Percentiles rank a stretch among this genome's conserved stretches.
These are phyloP conservation scores for Neurospora sp. DNA, from an alignment of 495 filamentous ascomycete species.

Conservation along the genomic window DNA sequence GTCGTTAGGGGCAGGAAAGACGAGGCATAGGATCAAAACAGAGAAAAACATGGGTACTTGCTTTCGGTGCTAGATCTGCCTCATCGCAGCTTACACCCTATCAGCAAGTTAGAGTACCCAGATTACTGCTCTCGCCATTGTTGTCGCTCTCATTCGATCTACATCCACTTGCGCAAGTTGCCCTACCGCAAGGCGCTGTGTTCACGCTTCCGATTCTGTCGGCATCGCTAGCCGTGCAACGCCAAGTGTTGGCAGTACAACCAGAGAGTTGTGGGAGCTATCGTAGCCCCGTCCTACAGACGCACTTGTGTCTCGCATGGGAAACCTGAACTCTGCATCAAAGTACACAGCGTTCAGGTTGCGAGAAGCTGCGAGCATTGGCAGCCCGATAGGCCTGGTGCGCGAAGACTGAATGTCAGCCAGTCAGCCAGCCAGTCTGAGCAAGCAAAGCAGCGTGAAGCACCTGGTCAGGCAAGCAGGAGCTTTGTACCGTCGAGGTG, in stretches of 20 bases:
- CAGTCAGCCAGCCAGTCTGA: neutral
- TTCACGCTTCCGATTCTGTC: conserved; percentile 32
- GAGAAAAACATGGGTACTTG: conserved; percentile 19
- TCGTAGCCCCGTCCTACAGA: conserved; percentile 28
- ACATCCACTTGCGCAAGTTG: neutral
- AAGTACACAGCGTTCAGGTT: conserved; percentile 20
- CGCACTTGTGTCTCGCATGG: conserved; percentile 22
- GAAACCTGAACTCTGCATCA: conserved; percentile 9
- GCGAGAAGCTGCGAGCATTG: conserved; percentile 11
- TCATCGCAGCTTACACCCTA: conserved; percentile 23
- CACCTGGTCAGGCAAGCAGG: neutral
- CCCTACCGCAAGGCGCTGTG: conserved; percentile 16
- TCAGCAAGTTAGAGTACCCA: conserved; percentile 7
- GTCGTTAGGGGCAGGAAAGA: conserved; percentile 5
- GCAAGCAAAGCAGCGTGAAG: neutral
- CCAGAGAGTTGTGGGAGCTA: conserved; percentile 5
- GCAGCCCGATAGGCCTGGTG: neutral
- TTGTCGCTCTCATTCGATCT: conserved; percentile 13
- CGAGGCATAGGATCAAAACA: neutral
- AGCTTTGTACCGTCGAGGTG: neutral
- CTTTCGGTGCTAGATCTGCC: conserved; percentile 20
- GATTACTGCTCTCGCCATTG: conserved; percentile 8
- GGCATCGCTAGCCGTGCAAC: conserved; percentile 29
- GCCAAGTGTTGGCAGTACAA: conserved; percentile 34
- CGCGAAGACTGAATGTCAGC: neutral